Conservation (phyloP, 2,329 filamentous ascomycete genomes). For the Bipolaris sorokiniana region DNA sequence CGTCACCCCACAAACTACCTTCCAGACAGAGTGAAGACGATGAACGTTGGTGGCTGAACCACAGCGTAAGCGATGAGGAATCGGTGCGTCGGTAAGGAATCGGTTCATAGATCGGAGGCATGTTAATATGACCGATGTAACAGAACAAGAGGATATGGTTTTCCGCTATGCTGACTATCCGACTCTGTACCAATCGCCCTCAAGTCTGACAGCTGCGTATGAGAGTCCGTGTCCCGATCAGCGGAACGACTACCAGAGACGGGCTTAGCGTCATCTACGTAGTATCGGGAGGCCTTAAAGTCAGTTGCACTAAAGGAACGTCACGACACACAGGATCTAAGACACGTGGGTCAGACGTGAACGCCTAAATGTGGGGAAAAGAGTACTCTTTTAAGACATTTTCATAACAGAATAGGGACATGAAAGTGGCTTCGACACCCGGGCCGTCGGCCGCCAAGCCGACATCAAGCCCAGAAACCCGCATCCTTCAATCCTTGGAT, state of each 20-base stretch:
- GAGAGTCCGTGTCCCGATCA: background rate
- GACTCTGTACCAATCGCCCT: background rate
- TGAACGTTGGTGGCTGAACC: slow-evolving; percentile 1
- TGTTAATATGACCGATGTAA: background rate
- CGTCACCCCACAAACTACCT: slow-evolving; percentile 4
- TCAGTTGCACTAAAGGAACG: background rate
- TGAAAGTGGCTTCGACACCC: background rate
- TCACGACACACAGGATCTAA: background rate
- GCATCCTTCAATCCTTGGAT: slow-evolving; percentile 20
- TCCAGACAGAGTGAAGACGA: slow-evolving; percentile 1
- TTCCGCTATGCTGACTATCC: background rate
- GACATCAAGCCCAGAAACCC: slow-evolving; percentile 7
- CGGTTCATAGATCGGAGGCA: background rate
- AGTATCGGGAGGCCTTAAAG: slow-evolving; percentile 4
- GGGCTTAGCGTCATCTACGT: background rate
- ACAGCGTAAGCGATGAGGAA: background rate
- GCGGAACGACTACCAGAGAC: background rate
- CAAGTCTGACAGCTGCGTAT: background rate
- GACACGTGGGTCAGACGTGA: slow-evolving; percentile 12
- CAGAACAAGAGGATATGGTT: background rate
- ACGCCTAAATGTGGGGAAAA: slow-evolving; percentile 18
- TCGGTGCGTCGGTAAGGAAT: background rate
- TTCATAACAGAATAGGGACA: background rate
- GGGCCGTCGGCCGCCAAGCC: background rate
- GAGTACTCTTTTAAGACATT: background rate